Percentiles rank a stretch among this genome's conserved stretches.
phyloP scores from a whole-genome alignment of 257 asterid species.

The Nicotiana tabacum region DNA sequence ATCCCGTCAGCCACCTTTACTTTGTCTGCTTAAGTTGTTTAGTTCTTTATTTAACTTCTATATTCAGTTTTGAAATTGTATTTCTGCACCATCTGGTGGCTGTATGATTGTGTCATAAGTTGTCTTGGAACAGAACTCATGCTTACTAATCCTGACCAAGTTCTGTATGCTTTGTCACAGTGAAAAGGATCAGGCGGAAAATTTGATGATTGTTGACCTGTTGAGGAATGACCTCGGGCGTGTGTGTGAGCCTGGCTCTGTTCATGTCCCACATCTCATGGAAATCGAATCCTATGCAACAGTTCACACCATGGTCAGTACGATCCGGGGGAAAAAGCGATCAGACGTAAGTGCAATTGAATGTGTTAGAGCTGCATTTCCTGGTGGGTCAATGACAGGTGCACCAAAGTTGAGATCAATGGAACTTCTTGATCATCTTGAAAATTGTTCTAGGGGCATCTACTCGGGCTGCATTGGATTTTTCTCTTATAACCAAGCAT shows the following conservation, averaged over 20 bases:
- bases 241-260: conserved; percentile 96
- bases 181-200: conserved; percentile 99
- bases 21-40: not conserved
- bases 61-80: not conserved
- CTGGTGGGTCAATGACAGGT: conserved; percentile 99
- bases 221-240: conserved; percentile 94
- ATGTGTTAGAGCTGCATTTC: conserved; percentile 85
- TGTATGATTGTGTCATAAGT: not conserved
- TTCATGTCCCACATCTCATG: conserved; percentile 90
- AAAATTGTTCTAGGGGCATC: conserved; percentile 75
- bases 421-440: conserved; percentile 87
- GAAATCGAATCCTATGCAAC: conserved; percentile 91
- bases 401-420: conserved; percentile 96
- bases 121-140: conserved; percentile 5
- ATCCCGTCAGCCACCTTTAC: not conserved
- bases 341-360: conserved; percentile 56
- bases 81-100: not conserved
- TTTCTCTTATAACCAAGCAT: conserved; percentile 81
- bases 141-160: not conserved
- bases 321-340: conserved; percentile 66
- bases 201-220: conserved; percentile 95
- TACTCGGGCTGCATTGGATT: conserved; percentile 96
- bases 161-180: conserved; percentile 29
- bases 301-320: conserved; percentile 97
- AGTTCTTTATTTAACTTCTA: not conserved